These are phyloP conservation scores for Ceratocystiopsis sp. DNA, from an alignment of 2,329 filamentous ascomycete species.

Conservation along the genomic window DNA sequence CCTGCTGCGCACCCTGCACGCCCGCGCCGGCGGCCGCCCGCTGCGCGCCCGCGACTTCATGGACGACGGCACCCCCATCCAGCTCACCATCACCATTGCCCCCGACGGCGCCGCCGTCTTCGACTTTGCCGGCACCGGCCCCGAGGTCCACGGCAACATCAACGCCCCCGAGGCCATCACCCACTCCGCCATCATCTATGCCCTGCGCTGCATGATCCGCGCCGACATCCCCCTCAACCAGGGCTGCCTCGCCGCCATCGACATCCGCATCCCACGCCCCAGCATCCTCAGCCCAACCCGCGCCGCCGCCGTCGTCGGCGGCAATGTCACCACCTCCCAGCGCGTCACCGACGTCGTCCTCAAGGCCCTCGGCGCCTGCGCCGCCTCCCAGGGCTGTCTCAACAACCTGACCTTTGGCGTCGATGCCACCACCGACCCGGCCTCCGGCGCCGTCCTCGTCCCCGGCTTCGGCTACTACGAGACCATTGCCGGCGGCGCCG, in stretches of 20 bases:
- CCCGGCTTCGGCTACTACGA: constrained; percentile 16
- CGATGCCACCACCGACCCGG: constrained; percentile 4
- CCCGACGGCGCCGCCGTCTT: constrained; percentile 17
- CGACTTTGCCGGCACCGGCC: constrained; percentile 20
- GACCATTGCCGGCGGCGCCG: constrained; percentile 18
- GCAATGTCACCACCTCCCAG: constrained; percentile 15
- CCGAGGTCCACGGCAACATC: constrained; percentile 6
- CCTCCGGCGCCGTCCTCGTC: constrained; percentile 10
- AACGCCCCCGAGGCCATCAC: constrained; percentile 9
- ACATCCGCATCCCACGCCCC: constrained; percentile 16
- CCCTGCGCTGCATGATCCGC: constrained; percentile 19
- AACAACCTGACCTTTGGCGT: constrained; percentile 19
- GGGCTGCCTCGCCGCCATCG: constrained; percentile 19
- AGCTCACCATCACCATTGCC: constrained; percentile 17
- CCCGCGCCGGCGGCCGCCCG: constrained; percentile 27
- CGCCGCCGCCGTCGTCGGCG: constrained; percentile 24
- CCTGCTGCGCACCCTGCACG: constrained; percentile 46
- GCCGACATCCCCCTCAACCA: constrained; percentile 22
- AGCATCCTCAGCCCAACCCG: constrained; percentile 17
- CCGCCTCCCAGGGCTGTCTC: constrained; percentile 16
- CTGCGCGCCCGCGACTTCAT: constrained; percentile 21
- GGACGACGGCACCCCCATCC: constrained; percentile 22
- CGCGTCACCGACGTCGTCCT: constrained; percentile 19
- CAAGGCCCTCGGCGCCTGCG: constrained; percentile 13
- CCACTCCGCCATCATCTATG: constrained; percentile 20